A percentile compares a stretch with the other conserved stretches of the same genome.
Conservation (phyloP, 208 protist species). For the Naegleria gruberi region DNA sequence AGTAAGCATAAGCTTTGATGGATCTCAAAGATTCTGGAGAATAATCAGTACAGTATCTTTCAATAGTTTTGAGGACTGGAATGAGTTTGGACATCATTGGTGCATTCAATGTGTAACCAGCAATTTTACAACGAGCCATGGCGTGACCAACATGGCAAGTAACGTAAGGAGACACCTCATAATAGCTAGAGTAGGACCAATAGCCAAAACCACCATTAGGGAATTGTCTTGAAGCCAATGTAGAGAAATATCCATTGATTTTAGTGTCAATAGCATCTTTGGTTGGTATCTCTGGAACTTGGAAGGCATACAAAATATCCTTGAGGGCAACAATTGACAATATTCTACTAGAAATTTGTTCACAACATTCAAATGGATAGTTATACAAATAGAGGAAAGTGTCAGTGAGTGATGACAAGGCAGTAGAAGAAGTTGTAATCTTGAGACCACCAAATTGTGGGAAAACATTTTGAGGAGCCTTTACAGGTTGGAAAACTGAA, state of each 20-base stretch:
- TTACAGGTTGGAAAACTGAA: neutral
- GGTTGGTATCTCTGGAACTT: neutral
- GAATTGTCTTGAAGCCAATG: neutral
- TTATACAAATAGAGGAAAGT: slow-evolving; percentile 28
- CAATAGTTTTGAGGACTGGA: neutral
- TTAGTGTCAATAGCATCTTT: neutral
- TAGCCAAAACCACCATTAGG: neutral
- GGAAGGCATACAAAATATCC: neutral
- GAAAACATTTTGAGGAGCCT: slow-evolving; percentile 21
- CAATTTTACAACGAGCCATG: neutral
- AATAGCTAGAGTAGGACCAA: neutral
- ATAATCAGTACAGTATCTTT: neutral
- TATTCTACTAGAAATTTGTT: neutral
- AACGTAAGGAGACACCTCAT: neutral
- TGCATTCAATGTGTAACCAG: neutral
- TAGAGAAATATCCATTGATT: neutral
- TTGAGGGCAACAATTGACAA: neutral
- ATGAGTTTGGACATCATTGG: neutral
- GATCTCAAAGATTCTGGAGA: neutral
- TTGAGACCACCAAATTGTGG: slow-evolving; percentile 26
- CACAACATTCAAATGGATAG: slow-evolving; percentile 28
- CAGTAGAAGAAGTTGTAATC: slow-evolving; percentile 1
- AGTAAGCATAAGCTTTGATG: neutral
- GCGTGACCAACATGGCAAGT: neutral
- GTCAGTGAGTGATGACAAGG: slow-evolving; percentile 23